phyloP scores from a whole-genome alignment of 345 rosid species.

The Microthlaspi erraticum region DNA sequence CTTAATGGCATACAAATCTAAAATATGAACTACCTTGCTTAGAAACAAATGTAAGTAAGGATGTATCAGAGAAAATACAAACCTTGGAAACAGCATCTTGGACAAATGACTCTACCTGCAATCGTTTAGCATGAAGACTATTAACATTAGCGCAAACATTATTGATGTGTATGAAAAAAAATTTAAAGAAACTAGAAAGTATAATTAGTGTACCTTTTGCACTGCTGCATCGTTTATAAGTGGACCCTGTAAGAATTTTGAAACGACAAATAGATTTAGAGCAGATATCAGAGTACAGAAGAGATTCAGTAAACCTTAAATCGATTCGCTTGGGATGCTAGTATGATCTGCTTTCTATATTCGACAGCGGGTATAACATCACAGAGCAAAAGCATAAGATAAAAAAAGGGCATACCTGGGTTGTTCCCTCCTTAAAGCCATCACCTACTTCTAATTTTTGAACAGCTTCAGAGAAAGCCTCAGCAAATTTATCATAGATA shows the following conservation, averaged over 20 bases:
- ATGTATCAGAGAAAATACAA: slow-evolving; percentile 34
- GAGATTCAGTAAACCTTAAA: slow-evolving; percentile 17
- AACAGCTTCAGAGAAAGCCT: slow-evolving; percentile 86
- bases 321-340: slow-evolving; percentile 21
- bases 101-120: slow-evolving; percentile 85
- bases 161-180: slow-evolving; percentile 17
- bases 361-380: background rate
- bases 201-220: slow-evolving; percentile 63
- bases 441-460: slow-evolving; percentile 90
- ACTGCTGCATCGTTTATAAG: slow-evolving; percentile 93
- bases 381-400: slow-evolving; percentile 17
- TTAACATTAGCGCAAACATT: background rate
- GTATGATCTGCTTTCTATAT: too few species aligned
- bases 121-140: slow-evolving; percentile 35
- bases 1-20: background rate
- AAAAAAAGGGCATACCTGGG: slow-evolving; percentile 54
- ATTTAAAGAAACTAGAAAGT: slow-evolving; percentile 23
- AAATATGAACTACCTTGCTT: slow-evolving; percentile 9
- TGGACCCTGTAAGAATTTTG: slow-evolving; percentile 71
- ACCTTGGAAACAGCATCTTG: slow-evolving; percentile 93
- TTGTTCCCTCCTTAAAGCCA: slow-evolving; percentile 81
- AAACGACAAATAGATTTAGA: slow-evolving; percentile 17
- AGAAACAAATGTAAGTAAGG: slow-evolving; percentile 12
- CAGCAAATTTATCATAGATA: slow-evolving; percentile 88
- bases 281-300: slow-evolving; percentile 18